Evolutionary conservation across 768 basidiomycete genomes (phyloP), one percentile per base, ranked within the genome.

Genomic region (Rickenella mellea): DNA sequence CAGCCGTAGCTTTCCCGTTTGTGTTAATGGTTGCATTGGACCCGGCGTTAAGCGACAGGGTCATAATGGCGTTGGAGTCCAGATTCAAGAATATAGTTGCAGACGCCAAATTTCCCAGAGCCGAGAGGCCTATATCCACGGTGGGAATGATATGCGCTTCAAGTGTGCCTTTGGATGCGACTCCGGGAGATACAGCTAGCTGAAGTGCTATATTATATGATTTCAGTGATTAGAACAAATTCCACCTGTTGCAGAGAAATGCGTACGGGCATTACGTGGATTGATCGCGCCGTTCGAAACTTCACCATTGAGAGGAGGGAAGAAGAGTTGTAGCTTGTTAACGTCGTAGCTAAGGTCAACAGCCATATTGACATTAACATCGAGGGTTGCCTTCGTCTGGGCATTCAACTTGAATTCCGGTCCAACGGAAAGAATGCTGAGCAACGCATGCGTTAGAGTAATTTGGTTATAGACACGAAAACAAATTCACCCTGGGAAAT

Each of bases 401-500:
- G 33, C 33, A 11, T 19, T 19, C 4, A 36, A 4, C 19, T 36
- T 36, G 33, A 36, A 36, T 8, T 17, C 19, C 4, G 74, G 73
- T 0, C 73, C 74, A 21, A 76, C 48, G 11, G 62, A 62, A 27
- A 76, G 48, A 33, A 76, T 61, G 4, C 72, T 71, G 15, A n/a
- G n/a, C n/a, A n/a, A n/a, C n/a, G n/a, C n/a, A n/a, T n/a, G n/a
- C n/a, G n/a, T n/a, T n/a, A n/a, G n/a, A n/a, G 9, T 17, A 5
- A 36, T 36, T 14, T 3, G 3, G 26, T 40, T 25, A 29, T 2
- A 3, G 33, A 26, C 21, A 6, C 5, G 17, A 10, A 50, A 61
- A 11, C 54, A 70, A n/a, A n/a, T n/a, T n/a, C n/a, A n/a, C 70
- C 67, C 71, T 31, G 72, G 70, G 53, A 76, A 65, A 48, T 69